These are phyloP conservation scores for Panaeolus cyanescens DNA, from an alignment of 768 basidiomycete species.

Conservation along the genomic window DNA sequence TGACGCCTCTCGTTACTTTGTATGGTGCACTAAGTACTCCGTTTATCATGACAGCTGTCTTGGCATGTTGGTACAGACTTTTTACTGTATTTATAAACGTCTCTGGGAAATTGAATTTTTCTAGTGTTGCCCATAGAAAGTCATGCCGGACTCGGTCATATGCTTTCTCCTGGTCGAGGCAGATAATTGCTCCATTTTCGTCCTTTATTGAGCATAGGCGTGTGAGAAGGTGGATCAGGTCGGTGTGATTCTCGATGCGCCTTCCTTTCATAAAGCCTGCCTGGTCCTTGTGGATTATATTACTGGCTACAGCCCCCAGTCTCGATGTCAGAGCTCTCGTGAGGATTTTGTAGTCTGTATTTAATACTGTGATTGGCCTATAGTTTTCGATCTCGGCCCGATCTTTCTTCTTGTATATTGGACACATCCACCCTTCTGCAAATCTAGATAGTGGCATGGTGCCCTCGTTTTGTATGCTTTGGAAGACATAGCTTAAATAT, in stretches of 20 bases:
- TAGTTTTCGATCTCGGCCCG: constrained; percentile 32
- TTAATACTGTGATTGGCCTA: constrained; percentile 36
- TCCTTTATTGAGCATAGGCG: constrained; percentile 19
- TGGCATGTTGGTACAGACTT: constrained; percentile 26
- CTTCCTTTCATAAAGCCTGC: constrained; percentile 35
- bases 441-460: constrained; percentile 16
- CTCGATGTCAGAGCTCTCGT: constrained; percentile 22
- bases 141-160: constrained; percentile 36
- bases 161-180: constrained; percentile 40
- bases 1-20: constrained; percentile 28
- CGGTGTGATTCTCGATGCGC: constrained; percentile 30
- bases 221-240: constrained; percentile 25
- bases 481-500: constrained; percentile 13
- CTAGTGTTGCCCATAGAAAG: constrained; percentile 28
- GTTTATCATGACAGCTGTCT: constrained; percentile 34
- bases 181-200: constrained; percentile 25
- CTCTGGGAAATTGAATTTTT: constrained; percentile 20
- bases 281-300: constrained; percentile 33
- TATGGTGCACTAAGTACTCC: constrained; percentile 26
- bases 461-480: constrained; percentile 31
- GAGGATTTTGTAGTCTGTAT: constrained; percentile 33
- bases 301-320: constrained; percentile 12
- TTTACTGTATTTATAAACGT: constrained; percentile 25
- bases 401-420: constrained; percentile 44
- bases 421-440: constrained; percentile 36